Percentiles rank a stretch among this genome's conserved stretches.
These are phyloP conservation scores for Drechslerella coelobrocha DNA, from an alignment of 2,329 filamentous ascomycete species.

Conservation along the genomic window DNA sequence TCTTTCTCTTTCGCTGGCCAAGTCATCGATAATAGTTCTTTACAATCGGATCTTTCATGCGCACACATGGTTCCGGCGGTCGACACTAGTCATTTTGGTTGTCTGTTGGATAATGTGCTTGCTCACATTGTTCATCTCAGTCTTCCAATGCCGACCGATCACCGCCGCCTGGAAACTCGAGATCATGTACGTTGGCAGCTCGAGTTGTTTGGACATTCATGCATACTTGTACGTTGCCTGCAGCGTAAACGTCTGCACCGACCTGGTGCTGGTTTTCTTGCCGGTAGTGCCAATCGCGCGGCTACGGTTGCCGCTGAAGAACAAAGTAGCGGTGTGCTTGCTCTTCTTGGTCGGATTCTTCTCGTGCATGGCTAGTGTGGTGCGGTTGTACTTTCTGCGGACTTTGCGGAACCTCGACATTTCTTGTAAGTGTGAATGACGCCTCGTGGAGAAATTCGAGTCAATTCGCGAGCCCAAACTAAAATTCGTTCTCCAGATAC, in stretches of 20 bases:
- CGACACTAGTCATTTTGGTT: slow-evolving; percentile 1
- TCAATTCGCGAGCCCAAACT: too few species aligned
- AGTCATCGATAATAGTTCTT: slow-evolving; percentile 25
- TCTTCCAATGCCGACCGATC: slow-evolving; percentile 29
- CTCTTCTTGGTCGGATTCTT: slow-evolving; percentile 30
- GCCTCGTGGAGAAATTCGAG: too few species aligned
- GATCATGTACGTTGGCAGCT: not conserved
- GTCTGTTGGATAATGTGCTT: slow-evolving; percentile 33
- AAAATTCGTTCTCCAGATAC: slow-evolving; percentile 11
- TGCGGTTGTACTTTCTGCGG: slow-evolving; percentile 10
- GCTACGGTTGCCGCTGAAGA: slow-evolving; percentile 9
- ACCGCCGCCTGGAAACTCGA: slow-evolving; percentile 12
- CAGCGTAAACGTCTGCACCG: slow-evolving; percentile 15
- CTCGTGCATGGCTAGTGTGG: slow-evolving; percentile 22
- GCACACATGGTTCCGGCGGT: slow-evolving; percentile 14
- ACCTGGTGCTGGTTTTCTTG: slow-evolving; percentile 13
- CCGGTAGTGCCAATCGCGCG: slow-evolving; percentile 22
- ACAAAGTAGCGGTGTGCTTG: slow-evolving; percentile 31
- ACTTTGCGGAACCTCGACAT: slow-evolving; percentile 10
- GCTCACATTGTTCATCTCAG: slow-evolving; percentile 17
- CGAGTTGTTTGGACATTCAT: slow-evolving; percentile 14
- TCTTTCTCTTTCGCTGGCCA: slow-evolving; percentile 23
- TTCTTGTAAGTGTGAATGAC: slow-evolving; percentile 14
- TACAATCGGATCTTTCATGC: slow-evolving; percentile 37
- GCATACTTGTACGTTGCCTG: slow-evolving; percentile 17